Evolutionary conservation across 306 rosid species (phyloP), one percentile per base, ranked within the genome.

Genomic region (Mucuna pruriens): DNA sequence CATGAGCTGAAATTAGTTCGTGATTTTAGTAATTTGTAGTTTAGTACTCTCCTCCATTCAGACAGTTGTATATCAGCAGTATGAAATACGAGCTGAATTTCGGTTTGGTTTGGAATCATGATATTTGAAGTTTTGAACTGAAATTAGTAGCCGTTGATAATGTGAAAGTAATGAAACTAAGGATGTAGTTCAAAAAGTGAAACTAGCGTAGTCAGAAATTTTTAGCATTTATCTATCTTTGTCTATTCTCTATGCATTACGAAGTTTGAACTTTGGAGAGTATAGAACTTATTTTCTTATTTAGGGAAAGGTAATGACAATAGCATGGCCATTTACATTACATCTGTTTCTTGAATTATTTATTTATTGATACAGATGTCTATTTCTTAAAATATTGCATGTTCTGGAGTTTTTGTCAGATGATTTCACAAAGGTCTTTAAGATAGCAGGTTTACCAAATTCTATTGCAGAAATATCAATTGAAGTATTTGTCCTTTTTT

Each of bases 391-490:
- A 52, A 58, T 55, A 34, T 67, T 17, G 87, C 72, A 55, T 78
- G 80, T 48, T 72, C 52, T 48, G 12, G 58, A 34, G 68, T 58
- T 34, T 80, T 17, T 22, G 29, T 79, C 46, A 0, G 51, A 60
- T 38, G 85, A 39, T 77, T 83, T 16, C 29, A 45, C 71, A 54
- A 71, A 67, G 42, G 52, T 77, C 75, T 70, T 46, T 67, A 40
- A 58, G 76, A 25, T 40, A 49, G 33, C 9, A 48, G 54, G 25
- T 33, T 75, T 52, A 31, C 42, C 54, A 22, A 76, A 70, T 26
- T 54, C 54, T 60, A 23, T 23, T 16, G 15, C 39, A 33, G 75
- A 13, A 44, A 73, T n/a, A 42, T 17, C 38, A 39, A 31, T 70
- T 12, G 3, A 60, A 36, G 66, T 69, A 2, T 60, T 36, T 48